These are phyloP conservation scores for Trichoderma cornu-damae DNA, from an alignment of 2,329 filamentous ascomycete species.

Conservation along the genomic window DNA sequence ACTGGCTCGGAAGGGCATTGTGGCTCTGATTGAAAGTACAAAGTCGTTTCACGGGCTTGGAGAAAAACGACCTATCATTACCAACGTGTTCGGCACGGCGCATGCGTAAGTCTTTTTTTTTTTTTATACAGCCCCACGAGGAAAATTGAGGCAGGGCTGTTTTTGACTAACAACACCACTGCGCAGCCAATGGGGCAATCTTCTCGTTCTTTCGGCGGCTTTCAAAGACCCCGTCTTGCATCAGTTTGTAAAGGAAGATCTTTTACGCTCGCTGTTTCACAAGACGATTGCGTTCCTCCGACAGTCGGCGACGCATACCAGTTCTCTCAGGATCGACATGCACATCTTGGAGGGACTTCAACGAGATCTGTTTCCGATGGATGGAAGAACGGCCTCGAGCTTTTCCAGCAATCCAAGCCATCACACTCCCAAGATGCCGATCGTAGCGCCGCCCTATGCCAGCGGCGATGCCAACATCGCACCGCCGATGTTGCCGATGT, in stretches of 20 bases:
- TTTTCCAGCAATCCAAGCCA: slow-evolving; percentile 38
- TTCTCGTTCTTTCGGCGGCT: slow-evolving; percentile 81
- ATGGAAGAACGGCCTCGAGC: slow-evolving; percentile 34
- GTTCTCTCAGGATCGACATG: slow-evolving; percentile 68
- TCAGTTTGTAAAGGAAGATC: slow-evolving; percentile 50
- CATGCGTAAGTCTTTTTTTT: slow-evolving; percentile 86
- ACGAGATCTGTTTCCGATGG: slow-evolving; percentile 39
- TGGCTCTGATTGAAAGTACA: slow-evolving; percentile 78
- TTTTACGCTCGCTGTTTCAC: slow-evolving; percentile 57
- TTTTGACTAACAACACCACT: neutral
- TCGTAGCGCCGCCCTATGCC: slow-evolving; percentile 19
- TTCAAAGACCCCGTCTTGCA: slow-evolving; percentile 62
- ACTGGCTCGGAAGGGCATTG: slow-evolving; percentile 58
- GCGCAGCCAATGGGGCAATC: slow-evolving; percentile 87
- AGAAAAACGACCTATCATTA: slow-evolving; percentile 69
- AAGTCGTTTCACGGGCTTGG: slow-evolving; percentile 67
- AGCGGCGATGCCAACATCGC: slow-evolving; percentile 2
- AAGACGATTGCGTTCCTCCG: slow-evolving; percentile 74
- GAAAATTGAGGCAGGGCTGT: neutral
- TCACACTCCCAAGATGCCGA: slow-evolving; percentile 22
- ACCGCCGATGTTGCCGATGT: slow-evolving; percentile 5
- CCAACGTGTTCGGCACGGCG: slow-evolving; percentile 93
- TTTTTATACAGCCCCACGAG: neutral
- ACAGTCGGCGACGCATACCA: slow-evolving; percentile 65
- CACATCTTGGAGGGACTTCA: slow-evolving; percentile 61